These are phyloP conservation scores for Sindora glabra DNA, from an alignment of 306 rosid species.

Conservation along the genomic window DNA sequence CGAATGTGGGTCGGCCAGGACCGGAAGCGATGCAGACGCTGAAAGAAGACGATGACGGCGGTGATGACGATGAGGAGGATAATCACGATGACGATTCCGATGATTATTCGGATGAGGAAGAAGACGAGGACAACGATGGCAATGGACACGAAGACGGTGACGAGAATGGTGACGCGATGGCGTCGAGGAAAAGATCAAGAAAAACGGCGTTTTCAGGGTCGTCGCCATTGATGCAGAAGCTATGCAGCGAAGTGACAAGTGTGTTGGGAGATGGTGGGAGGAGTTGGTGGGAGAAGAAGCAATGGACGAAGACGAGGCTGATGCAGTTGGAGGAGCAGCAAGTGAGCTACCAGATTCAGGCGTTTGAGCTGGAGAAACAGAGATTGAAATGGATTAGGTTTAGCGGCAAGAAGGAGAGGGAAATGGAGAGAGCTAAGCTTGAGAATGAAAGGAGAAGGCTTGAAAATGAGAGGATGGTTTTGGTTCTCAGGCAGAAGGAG, in stretches of 20 bases:
- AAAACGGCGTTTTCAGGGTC: slow-evolving; percentile 13
- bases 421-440: slow-evolving; percentile 75
- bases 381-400: slow-evolving; percentile 75
- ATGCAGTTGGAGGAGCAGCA: slow-evolving; percentile 64
- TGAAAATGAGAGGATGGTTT: slow-evolving; percentile 66
- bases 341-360: slow-evolving; percentile 31
- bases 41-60: slow-evolving; percentile 33
- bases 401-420: slow-evolving; percentile 83
- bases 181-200: slow-evolving; percentile 31
- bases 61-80: slow-evolving; percentile 34
- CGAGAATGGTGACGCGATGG: slow-evolving; percentile 35
- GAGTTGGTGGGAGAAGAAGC: slow-evolving; percentile 71
- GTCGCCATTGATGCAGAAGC: slow-evolving; percentile 29
- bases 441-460: slow-evolving; percentile 52
- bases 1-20: slow-evolving; percentile 26
- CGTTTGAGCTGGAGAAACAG: slow-evolving; percentile 73
- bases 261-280: slow-evolving; percentile 54
- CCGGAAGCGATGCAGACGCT: slow-evolving; percentile 30
- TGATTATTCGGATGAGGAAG: slow-evolving; percentile 51
- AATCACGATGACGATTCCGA: slow-evolving; percentile 43
- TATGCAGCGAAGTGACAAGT: slow-evolving; percentile 39
- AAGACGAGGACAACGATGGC: slow-evolving; percentile 49
- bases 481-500: slow-evolving; percentile 61
- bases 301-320: slow-evolving; percentile 51
- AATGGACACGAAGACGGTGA: slow-evolving; percentile 54